Evolutionary conservation across 192 early-diverging fungal species (phyloP), one percentile per base, ranked within the genome.

Genomic region (Gryganskiella cystojenkinii): DNA sequence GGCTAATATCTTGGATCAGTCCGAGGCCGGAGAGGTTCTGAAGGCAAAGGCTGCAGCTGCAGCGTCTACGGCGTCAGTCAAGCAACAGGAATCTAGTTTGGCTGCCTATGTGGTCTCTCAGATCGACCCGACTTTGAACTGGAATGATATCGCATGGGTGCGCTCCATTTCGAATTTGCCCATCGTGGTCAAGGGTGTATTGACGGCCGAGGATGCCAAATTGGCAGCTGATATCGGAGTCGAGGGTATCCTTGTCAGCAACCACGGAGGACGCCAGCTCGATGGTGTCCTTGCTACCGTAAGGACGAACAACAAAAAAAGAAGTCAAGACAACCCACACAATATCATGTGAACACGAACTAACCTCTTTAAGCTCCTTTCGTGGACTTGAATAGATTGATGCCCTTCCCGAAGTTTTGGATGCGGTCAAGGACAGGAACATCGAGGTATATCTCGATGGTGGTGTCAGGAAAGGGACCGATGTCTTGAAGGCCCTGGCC

Each of bases 241-340:
- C 55, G 87, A 87, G 20, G 98, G 93, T 47, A 89, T 99, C 46
- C 90, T 98, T 22, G 83, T 99, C 17, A 95, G 93, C 44, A 99
- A 99, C 79, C 98, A 99, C 71, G 98, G 97, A 53, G 98, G 98
- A 20, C 85, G 98, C 6, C 98, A 99, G 80, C 80, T 99, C 51
- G 98, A 99, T 59, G 92, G 91, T 8, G 79, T 86, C 17, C 80
- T 90, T 59, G 85, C 90, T 6, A 90, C 89, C 8, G 67, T 70
- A 70, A 50, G 30, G 6, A 19, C 4, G 47, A 56, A 25, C n/a
- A n/a, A n/a, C n/a, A n/a, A n/a, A n/a, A n/a, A 40, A 57, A 35
- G 31, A 22, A 13, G 33, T 24, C 24, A n/a, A n/a, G n/a, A n/a
- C n/a, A n/a, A n/a, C n/a, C n/a, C n/a, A n/a, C n/a, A n/a, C n/a